A percentile compares a stretch with the other conserved stretches of the same genome.
Conservation (phyloP, 2,329 filamentous ascomycete species). For the Botrytis fabae region DNA sequence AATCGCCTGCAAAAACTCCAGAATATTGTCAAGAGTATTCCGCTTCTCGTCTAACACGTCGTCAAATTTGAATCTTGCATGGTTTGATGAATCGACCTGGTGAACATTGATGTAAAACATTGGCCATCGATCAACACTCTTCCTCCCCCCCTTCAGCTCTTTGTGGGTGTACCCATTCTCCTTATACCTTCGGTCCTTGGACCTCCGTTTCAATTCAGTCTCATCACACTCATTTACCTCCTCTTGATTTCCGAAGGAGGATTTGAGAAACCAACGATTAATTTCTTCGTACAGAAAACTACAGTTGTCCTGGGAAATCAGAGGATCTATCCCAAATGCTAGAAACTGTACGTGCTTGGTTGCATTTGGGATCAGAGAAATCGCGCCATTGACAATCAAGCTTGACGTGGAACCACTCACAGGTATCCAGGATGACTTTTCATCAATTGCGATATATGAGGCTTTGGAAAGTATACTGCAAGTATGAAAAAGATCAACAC, state of each 20-base stretch:
- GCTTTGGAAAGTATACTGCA: constrained; percentile 65
- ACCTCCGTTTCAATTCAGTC: constrained; percentile 42
- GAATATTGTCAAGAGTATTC: constrained; percentile 49
- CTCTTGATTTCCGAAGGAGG: constrained; percentile 69
- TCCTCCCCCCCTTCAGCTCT: constrained; percentile 55
- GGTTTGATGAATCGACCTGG: constrained; percentile 30
- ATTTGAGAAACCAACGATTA: constrained; percentile 74
- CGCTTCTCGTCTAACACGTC: constrained; percentile 49
- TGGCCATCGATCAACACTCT: constrained; percentile 77
- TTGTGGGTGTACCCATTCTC: constrained; percentile 50
- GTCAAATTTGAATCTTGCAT: constrained; percentile 38
- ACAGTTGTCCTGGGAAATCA: constrained; percentile 55
- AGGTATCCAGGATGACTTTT: constrained; percentile 64
- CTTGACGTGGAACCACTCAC: constrained; percentile 64
- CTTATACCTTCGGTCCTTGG: constrained; percentile 47
- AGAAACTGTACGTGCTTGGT: constrained; percentile 78
- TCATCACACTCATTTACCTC: constrained; percentile 44
- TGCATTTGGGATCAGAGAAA: constrained; percentile 70
- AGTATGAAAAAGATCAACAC: constrained; percentile 38
- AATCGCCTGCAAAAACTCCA: constrained; percentile 67
- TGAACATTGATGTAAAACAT: constrained; percentile 82
- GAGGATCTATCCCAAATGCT: constrained; percentile 70
- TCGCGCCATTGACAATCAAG: constrained; percentile 66
- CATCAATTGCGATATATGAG: constrained; percentile 56
- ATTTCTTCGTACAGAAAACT: constrained; percentile 74